phyloP scores from a whole-genome alignment of 495 filamentous ascomycete species.

The Penicillium cinerascens region DNA sequence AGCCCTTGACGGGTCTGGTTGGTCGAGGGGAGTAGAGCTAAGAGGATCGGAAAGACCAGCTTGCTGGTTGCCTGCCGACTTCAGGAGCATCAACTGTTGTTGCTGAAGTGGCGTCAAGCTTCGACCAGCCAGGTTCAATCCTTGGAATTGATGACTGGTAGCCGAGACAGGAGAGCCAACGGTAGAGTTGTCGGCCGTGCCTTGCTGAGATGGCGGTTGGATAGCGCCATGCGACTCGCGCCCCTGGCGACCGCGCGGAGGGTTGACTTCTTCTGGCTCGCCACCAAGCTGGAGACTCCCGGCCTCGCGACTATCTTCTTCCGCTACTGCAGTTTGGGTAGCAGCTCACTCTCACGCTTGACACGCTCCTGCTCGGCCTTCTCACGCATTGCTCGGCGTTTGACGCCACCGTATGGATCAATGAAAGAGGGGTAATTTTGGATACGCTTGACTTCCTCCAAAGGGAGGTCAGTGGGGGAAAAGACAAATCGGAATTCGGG shows the following conservation, averaged over 20 bases:
- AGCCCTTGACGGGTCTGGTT: slow-evolving; percentile 45
- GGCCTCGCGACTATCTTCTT: slow-evolving; percentile 64
- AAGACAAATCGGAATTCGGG: slow-evolving; percentile 62
- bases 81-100: slow-evolving; percentile 64
- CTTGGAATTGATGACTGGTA: slow-evolving; percentile 51
- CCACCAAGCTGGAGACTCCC: slow-evolving; percentile 88
- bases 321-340: slow-evolving; percentile 45
- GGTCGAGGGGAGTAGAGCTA: slow-evolving; percentile 34
- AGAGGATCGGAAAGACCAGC: slow-evolving; percentile 54
- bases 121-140: slow-evolving; percentile 58
- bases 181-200: slow-evolving; percentile 43
- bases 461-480: slow-evolving; percentile 44
- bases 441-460: slow-evolving; percentile 54
- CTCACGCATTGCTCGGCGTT: slow-evolving; percentile 68
- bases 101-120: slow-evolving; percentile 79
- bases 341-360: slow-evolving; percentile 57
- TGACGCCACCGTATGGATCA: slow-evolving; percentile 71
- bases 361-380: slow-evolving; percentile 59
- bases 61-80: slow-evolving; percentile 53
- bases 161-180: slow-evolving; percentile 47
- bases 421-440: slow-evolving; percentile 73
- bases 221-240: slow-evolving; percentile 55
- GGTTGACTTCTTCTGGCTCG: slow-evolving; percentile 71
- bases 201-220: slow-evolving; percentile 72
- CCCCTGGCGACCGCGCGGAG: slow-evolving; percentile 46